Evolutionary conservation across 2,329 filamentous ascomycete genomes (phyloP), one percentile per base, ranked within the genome.

Genomic region (Neonectria punicea): DNA sequence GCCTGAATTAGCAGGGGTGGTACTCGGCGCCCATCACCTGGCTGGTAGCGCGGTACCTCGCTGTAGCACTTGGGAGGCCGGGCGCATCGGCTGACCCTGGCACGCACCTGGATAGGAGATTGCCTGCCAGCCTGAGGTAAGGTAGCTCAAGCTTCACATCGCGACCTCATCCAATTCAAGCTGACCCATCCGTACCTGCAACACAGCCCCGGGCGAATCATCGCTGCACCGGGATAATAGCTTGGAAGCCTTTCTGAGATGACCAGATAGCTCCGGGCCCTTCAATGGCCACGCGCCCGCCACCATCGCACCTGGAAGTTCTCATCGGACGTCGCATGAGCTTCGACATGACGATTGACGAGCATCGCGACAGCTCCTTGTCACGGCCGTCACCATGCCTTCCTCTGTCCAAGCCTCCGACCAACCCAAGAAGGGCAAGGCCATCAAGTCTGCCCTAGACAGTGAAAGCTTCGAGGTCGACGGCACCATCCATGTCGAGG

Each of bases 391-490:
- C 66, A 81, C 54, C 65, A 87, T 88, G 85, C 83, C 84, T 70
- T 80, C 81, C 39, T 85, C 84, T 68, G 81, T 84, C 70, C 80
- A 82, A 70, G 75, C 77, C 50, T 53, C 76, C 55, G 83, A 85
- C 58, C 75, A 79, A 46, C 80, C 83, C 34, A 87, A 85, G 74
- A 89, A 87, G 79, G 84, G 81, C 22, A 90, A 89, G 76, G 77
- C 81, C 36, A 86, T 90, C 71, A 88, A 87, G 74, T 90, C 89
- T 61, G 91, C 93, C 43, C 94, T 90, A 71, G 93, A 97, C 69
- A 97, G 93, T 78, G 90, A 92, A 59, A 97, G 92, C 36, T 98
- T 97, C 73, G 93, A 94, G 72, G 88, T 91, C 68, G 92, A 97
- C 80, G 91, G 92, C 57, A 92, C 91, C 1, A 94, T 98, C 71